Base-by-base conservation (phyloP, 1,284 basidiomycete species). In the Chalciporus sp. region DNA sequence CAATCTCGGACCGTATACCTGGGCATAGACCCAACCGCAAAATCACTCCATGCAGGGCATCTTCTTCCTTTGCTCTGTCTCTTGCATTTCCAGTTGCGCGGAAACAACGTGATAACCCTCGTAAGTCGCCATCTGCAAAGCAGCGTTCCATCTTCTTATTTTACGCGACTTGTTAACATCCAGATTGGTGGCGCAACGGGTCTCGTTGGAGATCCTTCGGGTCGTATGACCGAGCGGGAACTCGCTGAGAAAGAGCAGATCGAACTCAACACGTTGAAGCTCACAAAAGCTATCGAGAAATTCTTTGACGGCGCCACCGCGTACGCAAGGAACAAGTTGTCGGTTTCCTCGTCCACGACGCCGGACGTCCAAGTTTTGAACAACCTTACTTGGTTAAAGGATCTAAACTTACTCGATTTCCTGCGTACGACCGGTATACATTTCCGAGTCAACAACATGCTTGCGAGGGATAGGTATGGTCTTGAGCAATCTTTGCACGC, bases 121-220 rank as follows among this genome's bases (percentile, higher is more conserved):
- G 92, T 94, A 70, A 72, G 84, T 70, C n/a, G 17, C 29, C 40
- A 63, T 65, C 48, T 31, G 31, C 14, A 3, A 14, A 23, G 12
- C 46, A 62, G 54, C 1, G 8, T 1, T 10, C 39, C 16, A 41
- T 28, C 26, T 23, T 57, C 8, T 8, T 17, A 37, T 37, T 0
- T 37, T 26, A 8, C 27, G 12, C 40, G 42, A 46, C 55, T 46
- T 19, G 57, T 29, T 49, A 43, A n/a, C n/a, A 28, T 20, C 57
- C 64, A 98, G 95, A 90, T 98, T 68, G 96, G 96, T 33, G 95
- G 95, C 0, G 96, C 94, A 1, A 98, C 97, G 0, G 97, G 95
- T 2, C 83, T 90, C n/a, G 90, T 99, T 31, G 97, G 97, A 7
- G 97, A 99, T 68, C 97, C 97, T 2, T 95, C 94, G 1, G 97